Conservation (phyloP, 768 basidiomycete species). For the Kwoniella bestiolae region DNA sequence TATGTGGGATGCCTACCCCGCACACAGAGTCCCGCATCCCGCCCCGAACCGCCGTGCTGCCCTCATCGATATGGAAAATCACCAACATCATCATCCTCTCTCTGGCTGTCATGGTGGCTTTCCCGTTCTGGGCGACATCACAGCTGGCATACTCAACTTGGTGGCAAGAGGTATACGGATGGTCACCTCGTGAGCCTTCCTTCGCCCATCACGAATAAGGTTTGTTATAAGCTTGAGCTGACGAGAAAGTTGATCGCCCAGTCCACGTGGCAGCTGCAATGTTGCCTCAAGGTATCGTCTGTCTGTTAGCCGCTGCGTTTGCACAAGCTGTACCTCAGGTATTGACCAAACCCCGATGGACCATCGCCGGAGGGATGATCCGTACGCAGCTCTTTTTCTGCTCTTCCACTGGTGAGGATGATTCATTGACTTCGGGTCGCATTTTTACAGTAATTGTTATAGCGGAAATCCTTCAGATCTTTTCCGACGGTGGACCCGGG, state of each 20-base stretch:
- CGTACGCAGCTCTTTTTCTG: conserved; percentile 14
- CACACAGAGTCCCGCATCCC: conserved; percentile 59
- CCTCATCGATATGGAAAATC: conserved; percentile 39
- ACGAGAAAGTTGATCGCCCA: no score
- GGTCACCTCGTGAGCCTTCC: conserved; percentile 23
- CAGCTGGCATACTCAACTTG: conserved; percentile 42
- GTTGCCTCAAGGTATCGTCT: conserved; percentile 45
- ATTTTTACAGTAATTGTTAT: conserved; percentile 30
- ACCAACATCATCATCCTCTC: conserved; percentile 43
- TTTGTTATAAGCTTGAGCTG: no score
- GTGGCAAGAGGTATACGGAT: conserved; percentile 34
- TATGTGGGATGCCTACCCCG: neutral
- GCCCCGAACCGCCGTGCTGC: conserved; percentile 57
- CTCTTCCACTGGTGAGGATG: neutral
- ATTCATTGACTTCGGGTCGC: neutral
- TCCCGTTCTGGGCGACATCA: conserved; percentile 48
- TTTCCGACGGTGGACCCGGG: conserved; percentile 41
- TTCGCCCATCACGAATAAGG: neutral
- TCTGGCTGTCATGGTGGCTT: conserved; percentile 16
- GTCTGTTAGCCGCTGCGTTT: conserved; percentile 29
- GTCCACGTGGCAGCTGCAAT: conserved; percentile 45
- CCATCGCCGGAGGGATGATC: conserved; percentile 30
- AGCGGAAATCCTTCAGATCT: conserved; percentile 37
- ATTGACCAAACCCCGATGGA: conserved; percentile 34
- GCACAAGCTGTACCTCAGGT: conserved; percentile 30